Percentiles rank a stretch among this genome's conserved stretches.
Evolutionary conservation across 2,329 filamentous ascomycete species (phyloP).

Genomic region (Penicillium sp.): DNA sequence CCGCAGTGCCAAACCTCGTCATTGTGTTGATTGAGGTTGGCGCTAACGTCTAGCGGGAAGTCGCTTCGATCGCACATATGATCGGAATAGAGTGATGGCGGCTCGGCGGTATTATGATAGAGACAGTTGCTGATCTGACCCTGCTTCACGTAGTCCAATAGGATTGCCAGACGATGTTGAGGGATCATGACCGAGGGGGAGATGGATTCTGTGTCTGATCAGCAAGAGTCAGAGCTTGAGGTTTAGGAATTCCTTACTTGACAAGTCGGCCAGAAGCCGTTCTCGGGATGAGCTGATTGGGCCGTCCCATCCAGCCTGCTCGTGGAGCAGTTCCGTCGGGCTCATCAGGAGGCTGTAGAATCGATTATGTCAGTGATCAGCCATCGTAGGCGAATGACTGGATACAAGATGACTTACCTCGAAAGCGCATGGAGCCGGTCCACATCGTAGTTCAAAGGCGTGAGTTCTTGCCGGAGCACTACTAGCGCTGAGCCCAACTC

Average conservation of each 20-base stretch:
- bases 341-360: slow-evolving; percentile 81
- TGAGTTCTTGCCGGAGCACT: slow-evolving; percentile 87
- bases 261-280: slow-evolving; percentile 77
- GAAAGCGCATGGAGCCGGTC: slow-evolving; percentile 81
- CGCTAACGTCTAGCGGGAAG: slow-evolving; percentile 75
- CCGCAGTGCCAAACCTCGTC: slow-evolving; percentile 91
- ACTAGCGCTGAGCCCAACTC: slow-evolving; percentile 75
- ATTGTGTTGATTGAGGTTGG: slow-evolving; percentile 73
- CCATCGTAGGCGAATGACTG: neutral
- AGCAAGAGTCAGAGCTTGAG: slow-evolving; percentile 28
- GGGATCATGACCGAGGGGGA: slow-evolving; percentile 97
- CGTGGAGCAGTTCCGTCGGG: slow-evolving; percentile 75
- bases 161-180: slow-evolving; percentile 80
- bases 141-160: slow-evolving; percentile 83
- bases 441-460: slow-evolving; percentile 81
- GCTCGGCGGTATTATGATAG: slow-evolving; percentile 80
- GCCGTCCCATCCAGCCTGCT: slow-evolving; percentile 84
- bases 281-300: slow-evolving; percentile 76
- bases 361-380: neutral
- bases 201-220: slow-evolving; percentile 70
- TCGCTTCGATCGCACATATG: slow-evolving; percentile 80
- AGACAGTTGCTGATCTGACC: slow-evolving; percentile 82
- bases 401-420: slow-evolving; percentile 53
- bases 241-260: slow-evolving; percentile 64
- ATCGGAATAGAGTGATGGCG: slow-evolving; percentile 87